Evolutionary conservation across 2,329 filamentous ascomycete species (phyloP), one percentile per base, ranked within the genome.

Genomic region (Eutypa lata): DNA sequence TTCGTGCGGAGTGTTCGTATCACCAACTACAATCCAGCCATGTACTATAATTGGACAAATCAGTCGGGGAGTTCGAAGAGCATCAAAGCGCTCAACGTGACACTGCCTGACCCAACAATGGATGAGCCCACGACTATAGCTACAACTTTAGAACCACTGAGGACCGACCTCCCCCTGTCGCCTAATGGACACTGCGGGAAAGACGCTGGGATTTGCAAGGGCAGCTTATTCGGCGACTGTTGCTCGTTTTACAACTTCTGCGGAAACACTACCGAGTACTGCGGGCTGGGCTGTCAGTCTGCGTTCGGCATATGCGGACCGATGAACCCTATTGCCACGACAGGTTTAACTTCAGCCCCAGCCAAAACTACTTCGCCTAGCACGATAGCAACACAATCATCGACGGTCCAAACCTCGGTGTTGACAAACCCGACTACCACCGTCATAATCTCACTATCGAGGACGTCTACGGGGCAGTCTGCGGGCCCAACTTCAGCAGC

Each of bases 21-120:
- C 45, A 58, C 51, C 7, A 59, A 61, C 38, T 58, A 61, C 35
- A 57, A 59, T n/a, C 57, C 59, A 18, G 59, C 59, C 3, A 50
- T 22, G 22, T 50, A 54, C 24, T 61, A 57, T 38, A 58, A 58
- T 47, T 61, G 53, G 53, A 60, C 49, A 11, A 57, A 59, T 43
- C 52, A 58, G 51, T 53, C 53, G 13, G 54, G 54, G 8, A 54
- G 49, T 44, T 50, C 22, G 22, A 48, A 52, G 22, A 54, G 54
- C 43, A 57, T 57, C 37, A 57, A 57, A 31, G 33, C 26, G 22
- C 22, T 52, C 44, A 57, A 54, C 19, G 24, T 24, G 18, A 49
- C 51, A 7, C 40, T 53, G 7, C 49, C 54, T 4, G 43, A 40
- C 21, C 40, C 54, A 18, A 46, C 53, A n/a, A 46, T 45, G n/a